Percentiles rank a stretch among this genome's conserved stretches.
Evolutionary conservation across 176 grass and related monocot genomes (phyloP).

Genomic region (sorghum (Sorghum bicolor)): DNA sequence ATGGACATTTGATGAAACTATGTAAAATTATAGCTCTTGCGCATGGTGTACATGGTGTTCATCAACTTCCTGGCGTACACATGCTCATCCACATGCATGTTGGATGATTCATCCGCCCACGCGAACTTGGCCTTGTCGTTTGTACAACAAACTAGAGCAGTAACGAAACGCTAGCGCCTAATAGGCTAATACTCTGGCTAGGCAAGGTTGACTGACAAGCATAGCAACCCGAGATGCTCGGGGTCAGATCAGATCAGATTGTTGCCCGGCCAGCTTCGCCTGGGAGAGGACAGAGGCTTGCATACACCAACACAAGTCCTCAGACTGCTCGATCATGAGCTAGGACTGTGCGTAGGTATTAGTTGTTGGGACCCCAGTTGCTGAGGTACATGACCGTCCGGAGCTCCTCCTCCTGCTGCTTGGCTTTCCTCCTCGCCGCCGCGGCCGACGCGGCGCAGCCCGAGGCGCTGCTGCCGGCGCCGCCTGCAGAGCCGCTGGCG

Average conservation of each 20-base stretch:
- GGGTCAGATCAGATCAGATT: not conserved
- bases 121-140: not conserved
- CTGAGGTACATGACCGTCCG: constrained; percentile 54
- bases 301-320: not conserved
- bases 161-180: not conserved
- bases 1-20: not conserved
- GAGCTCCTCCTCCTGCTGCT: constrained; percentile 58
- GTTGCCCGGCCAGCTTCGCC: not conserved
- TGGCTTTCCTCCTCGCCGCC: constrained; percentile 31
- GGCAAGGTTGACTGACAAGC: not conserved
- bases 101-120: not conserved
- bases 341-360: not conserved
- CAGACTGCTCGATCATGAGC: not conserved
- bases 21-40: not conserved
- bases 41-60: not conserved
- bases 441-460: not conserved
- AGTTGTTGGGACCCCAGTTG: constrained; percentile 71
- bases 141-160: not conserved
- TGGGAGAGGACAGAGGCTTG: not conserved
- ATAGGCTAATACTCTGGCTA: not conserved
- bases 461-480: not conserved
- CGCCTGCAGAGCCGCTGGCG: not conserved
- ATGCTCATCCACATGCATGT: not conserved
- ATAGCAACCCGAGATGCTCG: not conserved
- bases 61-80: not conserved